Base-by-base conservation (phyloP, 2,329 filamentous ascomycete species). In the Colletotrichum brevisporum region DNA sequence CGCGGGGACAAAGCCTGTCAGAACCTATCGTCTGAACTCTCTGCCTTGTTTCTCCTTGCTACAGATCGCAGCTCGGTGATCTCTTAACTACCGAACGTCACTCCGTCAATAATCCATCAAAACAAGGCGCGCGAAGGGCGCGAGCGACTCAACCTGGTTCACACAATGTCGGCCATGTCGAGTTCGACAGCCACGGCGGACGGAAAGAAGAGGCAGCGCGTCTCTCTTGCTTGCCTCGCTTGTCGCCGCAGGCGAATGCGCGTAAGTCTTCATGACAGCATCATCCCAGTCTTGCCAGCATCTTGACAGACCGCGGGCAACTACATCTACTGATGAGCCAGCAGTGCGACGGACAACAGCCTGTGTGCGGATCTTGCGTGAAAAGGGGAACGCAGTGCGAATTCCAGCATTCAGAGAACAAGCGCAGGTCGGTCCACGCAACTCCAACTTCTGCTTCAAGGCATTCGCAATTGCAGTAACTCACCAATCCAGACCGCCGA, bases 401-500 rank as follows among this genome's bases (percentile, higher is more conserved):
- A 18, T 71, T 61, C 36, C 54, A 67, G 27, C 68, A 71, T 12
- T 24, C 47, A 13, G 68, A 71, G 9, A 71, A 71, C 39, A 68
- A 71, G 45, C 60, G 70, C 26, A 65, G 69, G 69, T 70, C 15
- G 9, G 67, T 18, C 26, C 9, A 3, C 13, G 27, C 31, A 18
- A 31, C 27, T 60, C 18, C 4, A 18, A n/a, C 24, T 36, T 18
- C 12, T 6, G 26, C 45, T 47, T 18, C 26, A 18, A 39, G 18
- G 21, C 24, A 36, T 36, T 24, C 4, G 21, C 21, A 24, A 24
- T 24, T 24, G 21, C 21, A 24, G 18, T 21, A 21, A 15, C 27
- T 9, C 10, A 43, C 16, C 41, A 12, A 16, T 12, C 18, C 3
- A 75, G 74, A 47, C 73, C 73, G 27, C 74, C 73, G 21, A 75